Base-by-base conservation (phyloP, 2,329 filamentous ascomycete genomes). In the Dothidotthia symphoricarpi region DNA sequence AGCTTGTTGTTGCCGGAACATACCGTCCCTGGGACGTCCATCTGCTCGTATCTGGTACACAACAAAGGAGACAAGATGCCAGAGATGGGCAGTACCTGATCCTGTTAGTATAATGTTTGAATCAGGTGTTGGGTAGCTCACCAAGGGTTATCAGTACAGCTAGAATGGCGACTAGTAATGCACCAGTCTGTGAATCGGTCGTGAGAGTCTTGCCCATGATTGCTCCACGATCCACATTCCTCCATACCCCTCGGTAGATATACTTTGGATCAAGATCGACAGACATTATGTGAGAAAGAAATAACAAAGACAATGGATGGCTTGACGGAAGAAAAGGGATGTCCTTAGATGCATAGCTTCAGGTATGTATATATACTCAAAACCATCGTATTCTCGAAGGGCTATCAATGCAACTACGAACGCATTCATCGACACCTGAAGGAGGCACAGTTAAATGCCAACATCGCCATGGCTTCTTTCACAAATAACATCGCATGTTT, bases 1-100 rank as follows among this genome's bases (percentile, higher is more conserved):
- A 16, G 51, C 51, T 32, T 56, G 51, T 14, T 56, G 51, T 13
- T 56, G 53, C 7, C 42, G 28, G 28, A 51, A 56, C 0, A 52
- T 14, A 2, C 46, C 41, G 39, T 56, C 51, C 10, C 17, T 8
- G 22, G 28, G 11, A 3, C 24, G 25, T 4, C 45, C 49, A 25
- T 38, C 38, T 15, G 51, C 49, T 5, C 53, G 49, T 3, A 41
- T 3, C 24, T 51, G 45, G 31, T 56, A 47, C 8, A 46, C 34
- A 17, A 29, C n/a, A 19, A 56, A 56, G 0, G 45, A 44, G 9
- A 55, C n/a, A 3, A 56, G 41, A 39, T 55, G 45, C 49, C 49
- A 56, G 0, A 56, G 24, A 24, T 55, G 53, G 2, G 34, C 41
- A 8, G 41, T 45, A 4, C 27, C 49, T 28, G 3, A 39, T 31